Evolutionary conservation across 2,329 filamentous ascomycete species (phyloP).

Genomic region (Paecilomyces dactylethromorphus): DNA sequence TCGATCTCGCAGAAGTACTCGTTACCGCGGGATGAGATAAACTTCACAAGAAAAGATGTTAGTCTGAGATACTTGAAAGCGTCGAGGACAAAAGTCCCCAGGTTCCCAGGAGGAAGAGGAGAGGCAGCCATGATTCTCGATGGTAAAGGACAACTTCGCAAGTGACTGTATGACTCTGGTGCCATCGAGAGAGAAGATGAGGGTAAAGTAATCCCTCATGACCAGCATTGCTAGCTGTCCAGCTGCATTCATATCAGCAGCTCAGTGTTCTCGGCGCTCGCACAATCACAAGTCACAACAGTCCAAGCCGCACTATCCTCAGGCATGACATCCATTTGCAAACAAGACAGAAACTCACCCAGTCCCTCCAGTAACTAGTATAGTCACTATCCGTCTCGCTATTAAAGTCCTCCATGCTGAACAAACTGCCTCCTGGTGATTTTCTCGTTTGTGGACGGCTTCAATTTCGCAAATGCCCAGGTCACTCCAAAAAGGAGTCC

Average conservation of each 20-base stretch:
- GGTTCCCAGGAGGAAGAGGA: not conserved
- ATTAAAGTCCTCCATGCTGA: slow-evolving; percentile 87
- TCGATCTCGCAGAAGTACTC: slow-evolving; percentile 99
- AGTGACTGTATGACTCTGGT: not conserved
- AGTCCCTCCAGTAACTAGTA: slow-evolving; percentile 98
- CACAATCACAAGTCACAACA: not conserved
- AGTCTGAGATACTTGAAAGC: not conserved
- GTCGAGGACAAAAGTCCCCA: not conserved
- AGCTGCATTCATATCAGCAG: not conserved
- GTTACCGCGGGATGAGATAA: slow-evolving; percentile 94
- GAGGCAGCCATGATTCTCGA: not conserved
- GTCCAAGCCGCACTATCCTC: not conserved
- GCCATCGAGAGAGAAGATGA: not conserved
- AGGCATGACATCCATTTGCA: slow-evolving; percentile 6
- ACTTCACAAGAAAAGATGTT: slow-evolving; percentile 50
- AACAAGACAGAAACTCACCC: slow-evolving; percentile 60
- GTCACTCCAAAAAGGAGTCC: not conserved
- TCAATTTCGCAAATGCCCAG: not conserved
- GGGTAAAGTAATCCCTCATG: not conserved
- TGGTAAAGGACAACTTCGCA: not conserved
- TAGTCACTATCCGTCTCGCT: slow-evolving; percentile 99
- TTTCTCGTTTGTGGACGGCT: not conserved
- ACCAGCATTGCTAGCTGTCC: not conserved
- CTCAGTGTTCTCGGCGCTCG: not conserved
- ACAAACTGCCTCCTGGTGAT: slow-evolving; percentile 3